phyloP scores from a whole-genome alignment of 1,284 basidiomycete genomes.

The Puccinia triticina region DNA sequence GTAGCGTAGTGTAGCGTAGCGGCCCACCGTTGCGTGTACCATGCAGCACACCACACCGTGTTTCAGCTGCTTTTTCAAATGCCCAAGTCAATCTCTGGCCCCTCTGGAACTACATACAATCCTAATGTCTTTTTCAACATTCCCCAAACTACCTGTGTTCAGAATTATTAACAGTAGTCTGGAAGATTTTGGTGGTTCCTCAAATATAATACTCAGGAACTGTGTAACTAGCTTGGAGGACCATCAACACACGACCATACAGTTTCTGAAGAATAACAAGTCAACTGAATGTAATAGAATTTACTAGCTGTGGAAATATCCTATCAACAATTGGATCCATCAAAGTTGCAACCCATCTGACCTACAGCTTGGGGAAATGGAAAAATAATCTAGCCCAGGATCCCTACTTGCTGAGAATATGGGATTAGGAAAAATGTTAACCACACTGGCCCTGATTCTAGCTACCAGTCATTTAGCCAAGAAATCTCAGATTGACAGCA shows the following conservation, averaged over 20 bases:
- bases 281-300: no score
- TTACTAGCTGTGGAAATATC: neutral
- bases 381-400: neutral
- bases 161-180: neutral
- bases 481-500: neutral
- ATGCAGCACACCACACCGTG: no score
- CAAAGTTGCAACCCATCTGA: neutral
- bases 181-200: no score
- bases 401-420: neutral
- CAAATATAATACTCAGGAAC: no score
- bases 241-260: no score
- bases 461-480: neutral
- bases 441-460: neutral
- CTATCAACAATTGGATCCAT: neutral
- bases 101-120: neutral
- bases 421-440: constrained; percentile 9
- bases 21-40: no score
- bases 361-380: neutral
- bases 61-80: no score
- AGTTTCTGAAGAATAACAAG: no score
- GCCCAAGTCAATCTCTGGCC: neutral
- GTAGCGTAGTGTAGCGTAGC: no score
- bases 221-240: no score
- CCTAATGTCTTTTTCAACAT: neutral
- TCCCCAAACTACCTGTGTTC: neutral